phyloP scores from a whole-genome alignment of 1,284 basidiomycete genomes.

The Dichomitus squalens region DNA sequence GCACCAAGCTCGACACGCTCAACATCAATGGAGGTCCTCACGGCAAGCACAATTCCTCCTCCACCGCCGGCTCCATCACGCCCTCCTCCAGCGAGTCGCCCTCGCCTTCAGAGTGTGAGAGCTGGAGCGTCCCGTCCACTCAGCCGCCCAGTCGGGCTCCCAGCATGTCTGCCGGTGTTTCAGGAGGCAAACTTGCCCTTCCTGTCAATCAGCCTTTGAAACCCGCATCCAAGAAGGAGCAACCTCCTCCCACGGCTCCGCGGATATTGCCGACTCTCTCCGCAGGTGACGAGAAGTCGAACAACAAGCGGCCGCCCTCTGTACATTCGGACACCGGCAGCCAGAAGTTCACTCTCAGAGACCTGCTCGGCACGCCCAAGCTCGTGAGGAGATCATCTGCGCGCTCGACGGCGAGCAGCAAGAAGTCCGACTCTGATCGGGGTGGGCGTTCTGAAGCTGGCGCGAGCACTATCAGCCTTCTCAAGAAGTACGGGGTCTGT shows the following conservation, averaged over 20 bases:
- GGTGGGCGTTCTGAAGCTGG: constrained; percentile 61
- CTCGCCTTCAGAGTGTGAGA: constrained; percentile 60
- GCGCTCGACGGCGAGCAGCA: constrained; percentile 64
- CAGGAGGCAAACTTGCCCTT: constrained; percentile 45
- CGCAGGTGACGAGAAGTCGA: constrained; percentile 26
- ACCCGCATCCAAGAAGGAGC: constrained; percentile 28
- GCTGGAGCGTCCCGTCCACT: constrained; percentile 63
- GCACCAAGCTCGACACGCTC: constrained; percentile 16
- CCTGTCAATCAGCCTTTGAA: constrained; percentile 25
- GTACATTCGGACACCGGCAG: constrained; percentile 61
- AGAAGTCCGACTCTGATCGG: constrained; percentile 70
- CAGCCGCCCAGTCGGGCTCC: constrained; percentile 49
- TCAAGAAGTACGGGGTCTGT: constrained; percentile 97
- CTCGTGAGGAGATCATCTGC: constrained; percentile 72
- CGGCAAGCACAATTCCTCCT: constrained; percentile 33
- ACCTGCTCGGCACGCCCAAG: constrained; percentile 73
- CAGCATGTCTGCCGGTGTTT: constrained; percentile 56
- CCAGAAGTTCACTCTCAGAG: constrained; percentile 83
- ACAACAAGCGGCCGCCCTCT: constrained; percentile 36
- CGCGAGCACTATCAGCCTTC: constrained; percentile 63
- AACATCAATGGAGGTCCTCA: constrained; percentile 27
- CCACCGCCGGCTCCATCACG: constrained; percentile 39
- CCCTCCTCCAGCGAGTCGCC: constrained; percentile 44
- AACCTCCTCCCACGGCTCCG: constrained; percentile 28
- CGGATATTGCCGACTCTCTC: constrained; percentile 34